phyloP scores from a whole-genome alignment of 495 filamentous ascomycete species.

The Tuber melanosporum region DNA sequence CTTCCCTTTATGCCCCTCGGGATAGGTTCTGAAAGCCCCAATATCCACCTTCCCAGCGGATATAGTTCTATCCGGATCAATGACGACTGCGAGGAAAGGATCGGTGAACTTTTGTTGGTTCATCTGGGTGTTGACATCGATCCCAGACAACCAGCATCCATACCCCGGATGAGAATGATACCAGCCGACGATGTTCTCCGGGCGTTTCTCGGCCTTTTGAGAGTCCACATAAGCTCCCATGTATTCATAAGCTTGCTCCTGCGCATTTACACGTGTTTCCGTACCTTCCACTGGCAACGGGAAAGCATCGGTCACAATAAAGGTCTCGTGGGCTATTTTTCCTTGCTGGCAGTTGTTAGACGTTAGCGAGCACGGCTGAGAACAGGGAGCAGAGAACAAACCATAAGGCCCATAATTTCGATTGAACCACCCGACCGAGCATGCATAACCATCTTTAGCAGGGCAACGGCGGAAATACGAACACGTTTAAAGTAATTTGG shows the following conservation, averaged over 20 bases:
- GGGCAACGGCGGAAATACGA: constrained; percentile 84
- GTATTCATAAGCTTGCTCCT: constrained; percentile 93
- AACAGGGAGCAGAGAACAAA: constrained; percentile 3
- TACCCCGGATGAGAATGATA: constrained; percentile 98
- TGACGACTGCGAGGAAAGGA: constrained; percentile 92
- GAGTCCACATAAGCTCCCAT: constrained; percentile 76
- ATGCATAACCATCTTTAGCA: constrained; percentile 99
- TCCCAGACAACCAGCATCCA: constrained; percentile 95
- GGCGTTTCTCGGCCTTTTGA: constrained; percentile 63
- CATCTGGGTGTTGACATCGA: constrained; percentile 83
- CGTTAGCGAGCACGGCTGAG: not conserved
- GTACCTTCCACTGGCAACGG: constrained; percentile 94
- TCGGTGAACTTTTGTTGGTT: constrained; percentile 76
- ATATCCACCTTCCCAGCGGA: constrained; percentile 94
- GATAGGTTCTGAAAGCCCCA: constrained; percentile 89
- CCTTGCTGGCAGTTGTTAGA: constrained; percentile 54
- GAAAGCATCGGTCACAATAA: constrained; percentile 92
- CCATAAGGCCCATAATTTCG: constrained; percentile 97
- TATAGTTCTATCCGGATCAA: constrained; percentile 95
- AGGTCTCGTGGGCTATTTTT: constrained; percentile 71
- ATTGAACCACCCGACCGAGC: constrained; percentile 83
- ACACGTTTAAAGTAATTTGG: constrained; percentile 87
- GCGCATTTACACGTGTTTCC: constrained; percentile 93
- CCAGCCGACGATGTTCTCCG: constrained; percentile 94
- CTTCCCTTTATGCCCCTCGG: constrained; percentile 60